Conservation (phyloP, 441 rosid species). For the Gossypium davidsonii region DNA sequence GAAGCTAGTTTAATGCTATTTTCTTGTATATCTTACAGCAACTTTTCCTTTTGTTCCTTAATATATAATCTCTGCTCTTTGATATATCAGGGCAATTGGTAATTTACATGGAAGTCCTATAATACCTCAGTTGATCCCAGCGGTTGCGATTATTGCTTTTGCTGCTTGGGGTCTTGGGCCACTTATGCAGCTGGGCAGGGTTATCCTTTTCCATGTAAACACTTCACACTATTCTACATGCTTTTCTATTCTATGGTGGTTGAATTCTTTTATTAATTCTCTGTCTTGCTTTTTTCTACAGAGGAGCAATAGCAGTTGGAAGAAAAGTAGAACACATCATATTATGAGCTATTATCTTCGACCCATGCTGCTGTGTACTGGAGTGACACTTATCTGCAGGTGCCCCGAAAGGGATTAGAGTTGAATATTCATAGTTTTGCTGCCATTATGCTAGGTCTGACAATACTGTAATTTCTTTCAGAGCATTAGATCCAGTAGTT, state of each 20-base stretch:
- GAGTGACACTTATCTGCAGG: constrained; percentile 65
- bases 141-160: constrained; percentile 57
- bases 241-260: constrained; percentile 16
- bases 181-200: constrained; percentile 38
- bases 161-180: constrained; percentile 65
- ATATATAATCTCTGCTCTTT: background rate
- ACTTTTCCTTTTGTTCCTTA: background rate
- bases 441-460: constrained; percentile 20
- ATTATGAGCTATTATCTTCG: constrained; percentile 49
- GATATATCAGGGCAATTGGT: constrained; percentile 42
- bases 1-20: constrained; percentile 1
- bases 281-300: constrained; percentile 23
- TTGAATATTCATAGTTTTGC: background rate
- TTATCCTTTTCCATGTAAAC: constrained; percentile 40
- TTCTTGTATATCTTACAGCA: background rate
- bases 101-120: constrained; percentile 37
- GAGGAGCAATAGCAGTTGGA: constrained; percentile 49
- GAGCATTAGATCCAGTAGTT: constrained; percentile 57
- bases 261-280: constrained; percentile 17
- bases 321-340: constrained; percentile 39
- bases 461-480: constrained; percentile 23
- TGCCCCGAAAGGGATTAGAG: constrained; percentile 14
- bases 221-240: constrained; percentile 9
- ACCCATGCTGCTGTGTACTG: constrained; percentile 65
- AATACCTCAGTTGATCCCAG: constrained; percentile 41